Conservation (phyloP, 257 asterid species). For the Jacaranda copaia region DNA sequence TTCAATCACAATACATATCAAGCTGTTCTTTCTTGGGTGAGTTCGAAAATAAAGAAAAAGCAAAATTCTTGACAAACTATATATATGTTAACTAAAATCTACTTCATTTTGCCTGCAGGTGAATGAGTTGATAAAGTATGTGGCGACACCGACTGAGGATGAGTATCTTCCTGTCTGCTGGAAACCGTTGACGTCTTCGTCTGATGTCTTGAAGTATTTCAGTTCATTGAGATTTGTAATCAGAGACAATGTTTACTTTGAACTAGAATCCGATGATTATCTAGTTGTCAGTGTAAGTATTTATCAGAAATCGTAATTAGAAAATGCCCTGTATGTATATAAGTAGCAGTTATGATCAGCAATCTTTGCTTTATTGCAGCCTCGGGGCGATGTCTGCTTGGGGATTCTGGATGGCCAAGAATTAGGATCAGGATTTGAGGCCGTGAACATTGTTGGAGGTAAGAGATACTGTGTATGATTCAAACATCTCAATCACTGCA, state of each 20-base stretch:
- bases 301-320: too few species aligned
- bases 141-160: neutral
- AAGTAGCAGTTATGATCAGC: too few species aligned
- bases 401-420: neutral
- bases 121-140: neutral
- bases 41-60: neutral
- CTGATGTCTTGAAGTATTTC: neutral
- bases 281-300: neutral
- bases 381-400: neutral
- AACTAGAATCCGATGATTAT: neutral
- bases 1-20: neutral
- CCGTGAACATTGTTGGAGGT: neutral
- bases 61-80: neutral
- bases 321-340: too few species aligned
- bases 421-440: neutral
- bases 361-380: neutral
- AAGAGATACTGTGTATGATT: neutral
- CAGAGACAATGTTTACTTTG: neutral
- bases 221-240: neutral
- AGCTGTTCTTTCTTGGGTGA: neutral
- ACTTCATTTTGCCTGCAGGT: neutral
- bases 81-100: neutral
- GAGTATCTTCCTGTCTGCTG: neutral
- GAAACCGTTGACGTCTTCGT: neutral
- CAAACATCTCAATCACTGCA: too few species aligned